These are phyloP conservation scores for Blastobotrys arbuscula DNA, from an alignment of 1,139 yeast species.

Conservation along the genomic window DNA sequence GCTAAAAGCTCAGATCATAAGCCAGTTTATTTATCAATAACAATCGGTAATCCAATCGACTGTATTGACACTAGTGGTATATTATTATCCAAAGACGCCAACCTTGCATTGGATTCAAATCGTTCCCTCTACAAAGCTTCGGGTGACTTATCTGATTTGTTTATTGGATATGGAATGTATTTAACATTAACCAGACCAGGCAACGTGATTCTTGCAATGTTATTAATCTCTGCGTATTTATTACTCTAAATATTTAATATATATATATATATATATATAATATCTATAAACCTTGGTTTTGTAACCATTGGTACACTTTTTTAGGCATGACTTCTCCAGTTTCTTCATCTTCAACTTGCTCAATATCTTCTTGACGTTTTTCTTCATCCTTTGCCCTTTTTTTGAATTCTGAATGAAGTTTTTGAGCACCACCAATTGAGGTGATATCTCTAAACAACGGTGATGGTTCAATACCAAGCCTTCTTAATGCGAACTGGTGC, in stretches of 20 bases:
- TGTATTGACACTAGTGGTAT: slow-evolving; percentile 3
- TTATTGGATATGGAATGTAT: slow-evolving; percentile 25
- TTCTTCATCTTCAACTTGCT: slow-evolving; percentile 84
- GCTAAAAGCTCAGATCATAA: slow-evolving; percentile 42
- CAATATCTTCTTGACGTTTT: slow-evolving; percentile 48
- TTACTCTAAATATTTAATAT: background rate
- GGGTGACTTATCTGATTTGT: slow-evolving; percentile 20
- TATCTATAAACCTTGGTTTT: slow-evolving; percentile 65
- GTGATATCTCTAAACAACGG: slow-evolving; percentile 59
- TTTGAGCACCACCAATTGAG: slow-evolving; percentile 45
- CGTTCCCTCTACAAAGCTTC: slow-evolving; percentile 9
- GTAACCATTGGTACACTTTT: slow-evolving; percentile 73
- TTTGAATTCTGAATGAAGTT: background rate
- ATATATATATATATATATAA: background rate
- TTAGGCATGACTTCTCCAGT: slow-evolving; percentile 83
- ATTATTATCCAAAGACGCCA: slow-evolving; percentile 6
- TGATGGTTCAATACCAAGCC: slow-evolving; percentile 61
- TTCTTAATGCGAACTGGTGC: slow-evolving; percentile 69
- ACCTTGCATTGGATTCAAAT: slow-evolving; percentile 15
- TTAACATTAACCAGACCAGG: slow-evolving; percentile 21
- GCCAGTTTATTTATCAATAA: slow-evolving; percentile 41
- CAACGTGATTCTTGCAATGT: background rate
- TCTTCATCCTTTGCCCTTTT: slow-evolving; percentile 39
- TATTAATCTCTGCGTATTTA: background rate
- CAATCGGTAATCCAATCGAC: slow-evolving; percentile 17